These are phyloP conservation scores for Cruciata laevipes DNA, from an alignment of 257 asterid species.

Conservation along the genomic window DNA sequence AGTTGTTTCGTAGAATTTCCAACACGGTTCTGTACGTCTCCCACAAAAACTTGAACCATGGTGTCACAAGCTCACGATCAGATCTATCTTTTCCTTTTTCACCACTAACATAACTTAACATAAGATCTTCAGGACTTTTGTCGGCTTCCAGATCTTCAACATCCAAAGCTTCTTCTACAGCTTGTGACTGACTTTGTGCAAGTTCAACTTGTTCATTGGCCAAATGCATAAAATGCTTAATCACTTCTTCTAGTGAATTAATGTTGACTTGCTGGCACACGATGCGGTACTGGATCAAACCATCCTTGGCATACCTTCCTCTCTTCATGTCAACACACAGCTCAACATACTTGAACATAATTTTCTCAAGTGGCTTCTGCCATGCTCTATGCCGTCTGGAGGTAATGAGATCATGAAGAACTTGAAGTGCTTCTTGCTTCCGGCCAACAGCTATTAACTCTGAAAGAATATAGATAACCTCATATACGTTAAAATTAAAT, in stretches of 20 bases:
- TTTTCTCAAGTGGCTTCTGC: constrained; percentile 81
- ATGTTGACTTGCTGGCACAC: constrained; percentile 94
- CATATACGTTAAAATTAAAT: not conserved
- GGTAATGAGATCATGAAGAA: constrained; percentile 78
- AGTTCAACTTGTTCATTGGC: constrained; percentile 86
- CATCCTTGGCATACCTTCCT: constrained; percentile 97
- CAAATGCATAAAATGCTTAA: constrained; percentile 92
- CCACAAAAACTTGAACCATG: constrained; percentile 88
- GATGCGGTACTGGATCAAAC: constrained; percentile 85
- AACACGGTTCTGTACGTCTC: constrained; percentile 78
- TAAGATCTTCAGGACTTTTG: constrained; percentile 88
- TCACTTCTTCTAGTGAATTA: constrained; percentile 81
- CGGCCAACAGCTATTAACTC: constrained; percentile 87
- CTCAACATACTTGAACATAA: constrained; percentile 87
- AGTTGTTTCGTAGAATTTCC: constrained; percentile 71
- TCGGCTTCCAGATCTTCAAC: constrained; percentile 91
- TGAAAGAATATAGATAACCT: constrained; percentile 26
- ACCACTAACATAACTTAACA: constrained; percentile 95
- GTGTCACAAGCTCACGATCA: constrained; percentile 85
- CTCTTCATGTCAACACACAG: constrained; percentile 92
- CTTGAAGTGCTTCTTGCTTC: constrained; percentile 90
- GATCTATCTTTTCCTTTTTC: constrained; percentile 94
- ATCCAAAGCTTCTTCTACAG: constrained; percentile 82
- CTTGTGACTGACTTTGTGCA: constrained; percentile 80
- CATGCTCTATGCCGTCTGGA: constrained; percentile 90